Conservation (phyloP, 257 asterid species). For the Schizonepeta tenuifolia region DNA sequence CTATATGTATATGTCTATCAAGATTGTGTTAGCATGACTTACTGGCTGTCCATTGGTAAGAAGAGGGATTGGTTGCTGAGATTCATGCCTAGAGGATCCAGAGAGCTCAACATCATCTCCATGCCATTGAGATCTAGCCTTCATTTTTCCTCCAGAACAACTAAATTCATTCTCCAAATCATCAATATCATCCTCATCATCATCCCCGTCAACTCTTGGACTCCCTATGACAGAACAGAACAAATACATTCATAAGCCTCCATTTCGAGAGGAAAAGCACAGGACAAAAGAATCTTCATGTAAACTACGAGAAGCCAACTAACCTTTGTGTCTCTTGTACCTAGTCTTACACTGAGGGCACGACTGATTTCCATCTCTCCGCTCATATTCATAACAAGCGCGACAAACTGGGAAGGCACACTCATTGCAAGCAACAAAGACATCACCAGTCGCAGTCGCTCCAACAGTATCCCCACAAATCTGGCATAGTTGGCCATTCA, state of each 20-base stretch:
- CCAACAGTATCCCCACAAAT: constrained; percentile 91
- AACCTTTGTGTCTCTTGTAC: constrained; percentile 89
- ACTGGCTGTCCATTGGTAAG: constrained; percentile 86
- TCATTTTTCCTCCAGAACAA: constrained; percentile 62
- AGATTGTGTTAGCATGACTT: constrained; percentile 35
- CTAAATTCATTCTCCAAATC: constrained; percentile 84
- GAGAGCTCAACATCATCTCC: constrained; percentile 81
- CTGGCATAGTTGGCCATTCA: constrained; percentile 84
- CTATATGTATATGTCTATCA: not conserved
- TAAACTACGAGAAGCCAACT: constrained; percentile 22
- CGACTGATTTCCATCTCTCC: constrained; percentile 87
- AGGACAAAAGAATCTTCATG: not conserved
- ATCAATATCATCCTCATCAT: constrained; percentile 82
- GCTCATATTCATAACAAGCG: constrained; percentile 88
- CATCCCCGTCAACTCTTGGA: constrained; percentile 93
- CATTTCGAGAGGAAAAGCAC: constrained; percentile 9
- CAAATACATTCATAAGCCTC: constrained; percentile 16
- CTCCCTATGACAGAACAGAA: constrained; percentile 55
- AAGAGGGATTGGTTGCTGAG: constrained; percentile 86
- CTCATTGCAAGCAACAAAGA: constrained; percentile 91
- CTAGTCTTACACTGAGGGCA: constrained; percentile 95
- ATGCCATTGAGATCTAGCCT: constrained; percentile 79
- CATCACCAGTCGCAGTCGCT: constrained; percentile 61
- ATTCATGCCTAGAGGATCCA: constrained; percentile 82
- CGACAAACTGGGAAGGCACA: constrained; percentile 96